Conservation (phyloP, 1,139 yeast genomes). For the Suhomyces yuchorum region DNA sequence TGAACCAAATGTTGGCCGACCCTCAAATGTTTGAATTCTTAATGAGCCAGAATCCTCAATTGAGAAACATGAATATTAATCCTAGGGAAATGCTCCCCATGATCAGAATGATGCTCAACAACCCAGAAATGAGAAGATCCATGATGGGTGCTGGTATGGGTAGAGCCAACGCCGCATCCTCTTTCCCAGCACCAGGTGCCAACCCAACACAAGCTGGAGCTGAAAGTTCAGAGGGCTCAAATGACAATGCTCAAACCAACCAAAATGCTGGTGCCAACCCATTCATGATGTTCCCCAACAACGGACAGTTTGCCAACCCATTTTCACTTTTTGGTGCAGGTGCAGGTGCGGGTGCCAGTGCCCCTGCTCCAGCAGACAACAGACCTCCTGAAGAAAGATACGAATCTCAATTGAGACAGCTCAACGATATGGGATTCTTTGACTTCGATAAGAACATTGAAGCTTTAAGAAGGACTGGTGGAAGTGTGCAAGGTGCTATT, state of each 20-base stretch:
- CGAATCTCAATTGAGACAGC: conserved; percentile 85
- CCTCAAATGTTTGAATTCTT: conserved; percentile 83
- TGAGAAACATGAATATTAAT: conserved; percentile 86
- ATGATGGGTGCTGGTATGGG: conserved; percentile 64
- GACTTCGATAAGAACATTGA: conserved; percentile 91
- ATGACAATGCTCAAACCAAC: conserved; percentile 8
- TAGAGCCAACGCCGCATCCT: conserved; percentile 20
- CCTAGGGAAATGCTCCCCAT: conserved; percentile 83
- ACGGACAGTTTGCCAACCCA: conserved; percentile 26
- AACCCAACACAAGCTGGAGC: conserved; percentile 39
- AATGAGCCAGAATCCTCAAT: conserved; percentile 81
- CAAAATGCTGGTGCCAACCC: conserved; percentile 33
- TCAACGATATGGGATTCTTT: conserved; percentile 94
- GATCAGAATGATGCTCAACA: conserved; percentile 80
- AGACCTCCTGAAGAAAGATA: conserved; percentile 97
- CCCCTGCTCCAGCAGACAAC: conserved; percentile 58
- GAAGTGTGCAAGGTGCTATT: conserved; percentile 95
- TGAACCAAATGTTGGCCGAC: conserved; percentile 75
- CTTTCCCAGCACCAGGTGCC: conserved; percentile 62
- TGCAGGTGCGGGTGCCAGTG: conserved; percentile 21
- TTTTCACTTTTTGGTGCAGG: conserved; percentile 26
- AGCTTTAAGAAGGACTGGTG: conserved; percentile 93
- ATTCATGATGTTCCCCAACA: conserved; percentile 41
- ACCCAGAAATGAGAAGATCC: conserved; percentile 82
- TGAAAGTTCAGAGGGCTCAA: conserved; percentile 15